A percentile compares a stretch with the other conserved stretches of the same genome.
Conservation (phyloP, 1,284 basidiomycete genomes). For the Malassezia equina region DNA sequence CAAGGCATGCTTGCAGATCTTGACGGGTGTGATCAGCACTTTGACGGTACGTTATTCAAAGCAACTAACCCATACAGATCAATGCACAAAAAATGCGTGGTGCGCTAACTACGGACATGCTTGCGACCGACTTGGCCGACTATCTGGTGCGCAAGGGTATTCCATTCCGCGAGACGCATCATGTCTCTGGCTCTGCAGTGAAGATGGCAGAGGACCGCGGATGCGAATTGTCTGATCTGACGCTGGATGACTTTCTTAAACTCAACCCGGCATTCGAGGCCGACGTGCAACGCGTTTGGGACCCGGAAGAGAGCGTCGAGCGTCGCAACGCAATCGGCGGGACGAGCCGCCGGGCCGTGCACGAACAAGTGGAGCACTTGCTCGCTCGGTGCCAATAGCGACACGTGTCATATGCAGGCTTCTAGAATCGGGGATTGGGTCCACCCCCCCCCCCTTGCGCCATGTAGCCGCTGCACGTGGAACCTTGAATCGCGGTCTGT, state of each 20-base stretch:
- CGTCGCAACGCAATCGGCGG: slow-evolving; percentile 84
- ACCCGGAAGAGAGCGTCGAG: slow-evolving; percentile 63
- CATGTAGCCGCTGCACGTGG: slow-evolving; percentile 11
- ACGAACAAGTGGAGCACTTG: slow-evolving; percentile 56
- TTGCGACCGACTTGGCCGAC: slow-evolving; percentile 93
- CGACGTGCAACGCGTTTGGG: slow-evolving; percentile 56
- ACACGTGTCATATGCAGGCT: slow-evolving; percentile 10
- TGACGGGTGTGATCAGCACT: slow-evolving; percentile 86
- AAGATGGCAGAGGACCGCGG: slow-evolving; percentile 76
- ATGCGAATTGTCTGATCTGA: slow-evolving; percentile 70
- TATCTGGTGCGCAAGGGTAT: slow-evolving; percentile 92
- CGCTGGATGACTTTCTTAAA: slow-evolving; percentile 65
- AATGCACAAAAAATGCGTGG: slow-evolving; percentile 77
- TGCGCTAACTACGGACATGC: slow-evolving; percentile 87
- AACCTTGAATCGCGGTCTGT: background rate
- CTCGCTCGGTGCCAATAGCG: background rate
- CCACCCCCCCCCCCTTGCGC: background rate
- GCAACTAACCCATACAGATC: slow-evolving; percentile 55
- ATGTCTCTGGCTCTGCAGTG: slow-evolving; percentile 90
- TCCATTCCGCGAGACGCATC: slow-evolving; percentile 96
- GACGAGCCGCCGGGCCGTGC: slow-evolving; percentile 70
- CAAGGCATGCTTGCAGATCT: slow-evolving; percentile 77
- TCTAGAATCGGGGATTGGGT: slow-evolving; percentile 1
- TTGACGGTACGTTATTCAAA: slow-evolving; percentile 48
- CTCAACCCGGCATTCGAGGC: slow-evolving; percentile 69